phyloP scores from a whole-genome alignment of 192 early-diverging fungal genomes.

The Backusella psychrophila region DNA sequence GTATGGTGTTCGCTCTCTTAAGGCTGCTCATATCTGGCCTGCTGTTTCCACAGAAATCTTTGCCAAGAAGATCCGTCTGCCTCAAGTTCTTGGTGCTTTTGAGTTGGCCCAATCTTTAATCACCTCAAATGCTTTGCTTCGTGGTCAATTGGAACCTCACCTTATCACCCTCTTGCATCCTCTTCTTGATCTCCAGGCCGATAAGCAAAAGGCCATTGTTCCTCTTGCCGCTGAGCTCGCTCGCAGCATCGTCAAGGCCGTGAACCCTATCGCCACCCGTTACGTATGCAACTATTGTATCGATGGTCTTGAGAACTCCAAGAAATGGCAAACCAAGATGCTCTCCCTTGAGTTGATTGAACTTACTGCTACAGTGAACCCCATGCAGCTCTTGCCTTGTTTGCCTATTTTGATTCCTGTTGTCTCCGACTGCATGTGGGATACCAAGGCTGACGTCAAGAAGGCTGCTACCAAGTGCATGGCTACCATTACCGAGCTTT shows the following conservation, averaged over 20 bases:
- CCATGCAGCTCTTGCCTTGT: slow-evolving; percentile 44
- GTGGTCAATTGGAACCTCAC: slow-evolving; percentile 69
- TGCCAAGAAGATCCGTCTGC: slow-evolving; percentile 68
- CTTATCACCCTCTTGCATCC: slow-evolving; percentile 61
- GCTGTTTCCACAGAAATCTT: slow-evolving; percentile 56
- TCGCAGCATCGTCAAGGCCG: slow-evolving; percentile 32
- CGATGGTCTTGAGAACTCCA: slow-evolving; percentile 68
- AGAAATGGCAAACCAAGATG: slow-evolving; percentile 78
- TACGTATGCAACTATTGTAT: slow-evolving; percentile 59
- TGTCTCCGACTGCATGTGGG: slow-evolving; percentile 78
- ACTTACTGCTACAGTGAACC: slow-evolving; percentile 41
- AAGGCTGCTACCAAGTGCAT: slow-evolving; percentile 63
- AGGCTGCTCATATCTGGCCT: slow-evolving; percentile 58
- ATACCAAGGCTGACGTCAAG: slow-evolving; percentile 76
- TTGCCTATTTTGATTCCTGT: slow-evolving; percentile 67
- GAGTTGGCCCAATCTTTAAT: slow-evolving; percentile 1
- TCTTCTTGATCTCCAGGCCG: slow-evolving; percentile 61
- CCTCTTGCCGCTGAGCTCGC: slow-evolving; percentile 40
- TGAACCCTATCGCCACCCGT: slow-evolving; percentile 46
- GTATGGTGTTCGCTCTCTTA: slow-evolving; percentile 60
- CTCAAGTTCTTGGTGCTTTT: slow-evolving; percentile 13
- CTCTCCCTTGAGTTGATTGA: slow-evolving; percentile 48
- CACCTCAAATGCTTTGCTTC: slow-evolving; percentile 50
- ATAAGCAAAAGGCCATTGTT: slow-evolving; percentile 44
- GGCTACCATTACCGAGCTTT: slow-evolving; percentile 61